A percentile compares a stretch with the other conserved stretches of the same genome.
Evolutionary conservation across 1,284 basidiomycete genomes (phyloP).

Genomic region (Blastosporella zonata): DNA sequence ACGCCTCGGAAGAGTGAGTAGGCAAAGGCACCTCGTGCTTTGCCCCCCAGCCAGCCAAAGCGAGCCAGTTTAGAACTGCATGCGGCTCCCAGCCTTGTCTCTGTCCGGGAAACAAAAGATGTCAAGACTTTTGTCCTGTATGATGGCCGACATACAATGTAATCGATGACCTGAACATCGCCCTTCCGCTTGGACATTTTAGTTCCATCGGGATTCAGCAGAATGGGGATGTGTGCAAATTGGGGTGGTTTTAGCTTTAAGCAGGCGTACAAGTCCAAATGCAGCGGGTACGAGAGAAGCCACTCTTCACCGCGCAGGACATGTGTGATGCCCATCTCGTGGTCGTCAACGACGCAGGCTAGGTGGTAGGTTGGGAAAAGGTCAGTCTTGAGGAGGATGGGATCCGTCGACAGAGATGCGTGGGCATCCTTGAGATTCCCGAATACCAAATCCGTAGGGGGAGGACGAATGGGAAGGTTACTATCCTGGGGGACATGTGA

Average conservation of each 20-base stretch:
- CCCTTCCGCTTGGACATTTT: slow-evolving; percentile 96
- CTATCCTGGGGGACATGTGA: slow-evolving; percentile 41
- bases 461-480: slow-evolving; percentile 44
- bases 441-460: slow-evolving; percentile 72
- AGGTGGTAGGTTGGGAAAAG: slow-evolving; percentile 96
- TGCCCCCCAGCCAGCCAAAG: slow-evolving; percentile 88
- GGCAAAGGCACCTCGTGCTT: slow-evolving; percentile 36
- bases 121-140: not conserved
- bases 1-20: slow-evolving; percentile 12
- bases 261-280: slow-evolving; percentile 85
- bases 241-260: slow-evolving; percentile 72
- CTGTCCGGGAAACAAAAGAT: slow-evolving; percentile 33
- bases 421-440: slow-evolving; percentile 72
- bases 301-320: slow-evolving; percentile 98
- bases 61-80: slow-evolving; percentile 91
- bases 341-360: slow-evolving; percentile 94
- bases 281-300: slow-evolving; percentile 92
- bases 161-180: slow-evolving; percentile 85
- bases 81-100: slow-evolving; percentile 85
- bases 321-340: slow-evolving; percentile 94
- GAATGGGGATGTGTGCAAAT: slow-evolving; percentile 90
- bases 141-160: slow-evolving; percentile 74
- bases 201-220: slow-evolving; percentile 87
- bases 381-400: slow-evolving; percentile 91
- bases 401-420: slow-evolving; percentile 81